These are phyloP conservation scores for Lagerstroemia speciosa DNA, from an alignment of 345 rosid genomes.

Conservation along the genomic window DNA sequence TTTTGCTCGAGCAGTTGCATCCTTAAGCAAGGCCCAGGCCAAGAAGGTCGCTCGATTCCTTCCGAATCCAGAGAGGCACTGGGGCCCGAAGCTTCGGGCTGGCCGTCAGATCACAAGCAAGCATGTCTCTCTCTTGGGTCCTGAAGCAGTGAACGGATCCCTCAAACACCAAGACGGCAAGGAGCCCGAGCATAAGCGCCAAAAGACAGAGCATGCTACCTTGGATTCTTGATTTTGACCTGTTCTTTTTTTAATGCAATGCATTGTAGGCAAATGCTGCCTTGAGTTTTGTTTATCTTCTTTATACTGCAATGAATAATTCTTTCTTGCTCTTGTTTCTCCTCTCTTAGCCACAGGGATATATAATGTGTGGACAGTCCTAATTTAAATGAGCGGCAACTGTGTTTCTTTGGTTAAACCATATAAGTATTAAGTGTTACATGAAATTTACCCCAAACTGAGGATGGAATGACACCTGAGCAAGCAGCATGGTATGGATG, in stretches of 20 bases:
- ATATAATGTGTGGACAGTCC: too few relatives aligned
- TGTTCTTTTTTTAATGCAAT: neutral
- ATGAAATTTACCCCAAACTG: too few relatives aligned
- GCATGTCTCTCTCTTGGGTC: conserved; percentile 88
- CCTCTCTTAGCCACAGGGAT: too few relatives aligned
- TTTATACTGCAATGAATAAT: neutral
- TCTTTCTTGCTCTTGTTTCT: too few relatives aligned
- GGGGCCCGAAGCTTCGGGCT: conserved; percentile 97
- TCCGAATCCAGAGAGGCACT: conserved; percentile 96
- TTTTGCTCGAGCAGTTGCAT: conserved; percentile 79
- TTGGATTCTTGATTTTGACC: conserved; percentile 9
- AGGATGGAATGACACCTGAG: too few relatives aligned
- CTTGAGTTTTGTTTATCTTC: neutral
- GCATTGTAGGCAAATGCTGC: neutral
- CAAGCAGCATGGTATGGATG: too few relatives aligned
- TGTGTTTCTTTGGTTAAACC: too few relatives aligned
- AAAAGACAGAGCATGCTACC: conserved; percentile 25
- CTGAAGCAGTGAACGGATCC: conserved; percentile 74
- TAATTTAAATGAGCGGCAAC: too few relatives aligned
- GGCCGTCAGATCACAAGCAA: conserved; percentile 94
- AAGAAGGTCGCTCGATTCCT: conserved; percentile 88
- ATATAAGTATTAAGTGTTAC: too few relatives aligned
- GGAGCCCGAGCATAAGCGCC: conserved; percentile 39
- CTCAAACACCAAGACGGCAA: conserved; percentile 36
- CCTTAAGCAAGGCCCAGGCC: conserved; percentile 91